Evolutionary conservation across 345 rosid genomes (phyloP).

Genomic region (Acer campestre): DNA sequence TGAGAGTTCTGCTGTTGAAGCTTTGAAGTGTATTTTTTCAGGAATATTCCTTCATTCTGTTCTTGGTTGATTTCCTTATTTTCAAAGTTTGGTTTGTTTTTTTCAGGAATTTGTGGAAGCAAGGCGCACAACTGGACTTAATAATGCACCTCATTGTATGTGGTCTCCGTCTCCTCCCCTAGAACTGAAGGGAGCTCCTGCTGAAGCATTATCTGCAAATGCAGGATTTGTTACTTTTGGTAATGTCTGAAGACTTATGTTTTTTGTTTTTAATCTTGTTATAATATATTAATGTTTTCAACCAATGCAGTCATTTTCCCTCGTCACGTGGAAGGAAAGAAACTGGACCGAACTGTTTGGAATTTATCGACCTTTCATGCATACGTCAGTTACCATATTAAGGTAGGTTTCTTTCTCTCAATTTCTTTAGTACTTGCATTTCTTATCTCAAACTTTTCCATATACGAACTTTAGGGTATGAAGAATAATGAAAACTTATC

Average conservation of each 20-base stretch:
- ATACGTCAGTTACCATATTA: slow-evolving; percentile 93
- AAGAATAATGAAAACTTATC: too few species aligned
- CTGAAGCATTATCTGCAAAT: slow-evolving; percentile 75
- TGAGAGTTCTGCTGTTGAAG: neutral
- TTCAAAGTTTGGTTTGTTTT: slow-evolving; percentile 9
- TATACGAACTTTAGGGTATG: neutral
- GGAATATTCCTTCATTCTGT: neutral
- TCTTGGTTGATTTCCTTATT: slow-evolving; percentile 21
- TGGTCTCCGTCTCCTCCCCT: slow-evolving; percentile 82
- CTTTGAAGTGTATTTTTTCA: slow-evolving; percentile 4
- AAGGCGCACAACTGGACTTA: slow-evolving; percentile 77
- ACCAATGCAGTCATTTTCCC: slow-evolving; percentile 70
- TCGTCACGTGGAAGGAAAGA: slow-evolving; percentile 86
- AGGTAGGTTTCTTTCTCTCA: slow-evolving; percentile 48
- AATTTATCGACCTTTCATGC: slow-evolving; percentile 90
- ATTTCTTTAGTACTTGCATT: neutral
- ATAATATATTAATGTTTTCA: slow-evolving; percentile 19
- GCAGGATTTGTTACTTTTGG: slow-evolving; percentile 98
- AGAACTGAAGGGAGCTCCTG: slow-evolving; percentile 72
- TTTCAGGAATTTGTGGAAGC: slow-evolving; percentile 91
- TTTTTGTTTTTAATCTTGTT: neutral
- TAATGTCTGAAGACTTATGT: slow-evolving; percentile 32
- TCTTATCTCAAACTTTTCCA: neutral
- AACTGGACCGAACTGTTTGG: slow-evolving; percentile 90
- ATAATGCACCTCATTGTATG: slow-evolving; percentile 79